A percentile compares a stretch with the other conserved stretches of the same genome.
These are phyloP conservation scores for Umbelopsis ramanniana DNA, from an alignment of 192 early-diverging fungal species.

Conservation along the genomic window DNA sequence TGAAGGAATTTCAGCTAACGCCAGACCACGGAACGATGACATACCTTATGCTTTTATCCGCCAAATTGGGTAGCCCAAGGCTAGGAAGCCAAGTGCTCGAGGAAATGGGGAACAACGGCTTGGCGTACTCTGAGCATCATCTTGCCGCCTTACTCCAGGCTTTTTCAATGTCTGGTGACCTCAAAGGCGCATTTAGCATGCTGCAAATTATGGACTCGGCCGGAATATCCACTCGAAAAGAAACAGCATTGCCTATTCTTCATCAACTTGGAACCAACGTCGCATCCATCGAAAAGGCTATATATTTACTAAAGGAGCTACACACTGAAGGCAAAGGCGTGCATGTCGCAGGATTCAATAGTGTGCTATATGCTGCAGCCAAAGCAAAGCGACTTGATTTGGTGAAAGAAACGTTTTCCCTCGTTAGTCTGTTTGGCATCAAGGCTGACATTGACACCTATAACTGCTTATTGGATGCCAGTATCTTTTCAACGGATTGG, in stretches of 20 bases:
- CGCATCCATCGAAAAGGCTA: slow-evolving; percentile 41
- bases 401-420: slow-evolving; percentile 46
- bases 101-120: slow-evolving; percentile 38
- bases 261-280: slow-evolving; percentile 35
- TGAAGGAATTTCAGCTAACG: slow-evolving; percentile 30
- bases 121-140: slow-evolving; percentile 53
- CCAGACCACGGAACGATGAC: slow-evolving; percentile 58
- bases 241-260: slow-evolving; percentile 46
- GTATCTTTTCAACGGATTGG: slow-evolving; percentile 47
- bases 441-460: slow-evolving; percentile 54
- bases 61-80: slow-evolving; percentile 37
- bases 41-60: slow-evolving; percentile 47
- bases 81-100: slow-evolving; percentile 47
- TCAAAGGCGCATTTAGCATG: slow-evolving; percentile 61
- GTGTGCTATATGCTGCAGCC: slow-evolving; percentile 55
- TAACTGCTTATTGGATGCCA: slow-evolving; percentile 56
- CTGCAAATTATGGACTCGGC: slow-evolving; percentile 57
- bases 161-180: slow-evolving; percentile 49
- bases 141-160: slow-evolving; percentile 63
- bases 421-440: slow-evolving; percentile 34
- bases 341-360: slow-evolving; percentile 62
- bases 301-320: slow-evolving; percentile 43
- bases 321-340: slow-evolving; percentile 44
- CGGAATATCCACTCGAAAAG: slow-evolving; percentile 44
- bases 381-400: slow-evolving; percentile 41